Evolutionary conservation across 768 basidiomycete species (phyloP).

Genomic region (Punctularia strigosozonata): DNA sequence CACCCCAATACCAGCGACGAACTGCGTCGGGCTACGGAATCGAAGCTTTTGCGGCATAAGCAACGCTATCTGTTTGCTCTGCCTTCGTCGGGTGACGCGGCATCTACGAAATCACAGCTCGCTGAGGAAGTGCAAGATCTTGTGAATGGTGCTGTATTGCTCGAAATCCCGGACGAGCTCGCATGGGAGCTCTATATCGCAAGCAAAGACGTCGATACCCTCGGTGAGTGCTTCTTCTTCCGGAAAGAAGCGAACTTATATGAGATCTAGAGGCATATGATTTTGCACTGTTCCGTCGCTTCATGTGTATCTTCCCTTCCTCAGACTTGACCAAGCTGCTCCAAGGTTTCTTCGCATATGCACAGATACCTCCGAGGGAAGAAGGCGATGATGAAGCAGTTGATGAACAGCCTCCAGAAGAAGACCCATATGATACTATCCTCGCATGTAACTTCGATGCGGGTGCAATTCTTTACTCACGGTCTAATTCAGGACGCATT

Average conservation of each 20-base stretch:
- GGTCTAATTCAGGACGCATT: conserved; percentile 66
- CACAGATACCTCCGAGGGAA: conserved; percentile 31
- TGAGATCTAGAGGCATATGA: conserved; percentile 47
- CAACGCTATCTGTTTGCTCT: conserved; percentile 50
- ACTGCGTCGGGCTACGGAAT: conserved; percentile 65
- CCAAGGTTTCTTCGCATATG: conserved; percentile 57
- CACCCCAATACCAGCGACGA: conserved; percentile 74
- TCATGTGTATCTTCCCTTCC: conserved; percentile 52
- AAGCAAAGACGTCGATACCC: conserved; percentile 49
- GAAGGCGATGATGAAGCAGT: conserved; percentile 24
- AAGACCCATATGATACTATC: conserved; percentile 49
- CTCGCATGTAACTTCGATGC: conserved; percentile 37
- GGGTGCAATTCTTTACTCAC: too few relatives aligned
- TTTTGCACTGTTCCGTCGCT: conserved; percentile 40
- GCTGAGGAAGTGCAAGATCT: conserved; percentile 60
- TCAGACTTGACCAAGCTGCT: conserved; percentile 46
- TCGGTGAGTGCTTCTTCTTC: conserved; percentile 37
- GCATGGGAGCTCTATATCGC: conserved; percentile 80
- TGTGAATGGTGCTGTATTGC: conserved; percentile 61
- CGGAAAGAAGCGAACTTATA: conserved; percentile 3
- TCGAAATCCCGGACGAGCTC: conserved; percentile 65
- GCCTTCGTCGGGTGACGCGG: conserved; percentile 24
- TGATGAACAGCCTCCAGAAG: conserved; percentile 19
- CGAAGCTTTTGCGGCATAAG: conserved; percentile 59
- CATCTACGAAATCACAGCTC: conserved; percentile 31